Evolutionary conservation across 169 alveolate species (phyloP).

Genomic region (Eimeria maxima): DNA sequence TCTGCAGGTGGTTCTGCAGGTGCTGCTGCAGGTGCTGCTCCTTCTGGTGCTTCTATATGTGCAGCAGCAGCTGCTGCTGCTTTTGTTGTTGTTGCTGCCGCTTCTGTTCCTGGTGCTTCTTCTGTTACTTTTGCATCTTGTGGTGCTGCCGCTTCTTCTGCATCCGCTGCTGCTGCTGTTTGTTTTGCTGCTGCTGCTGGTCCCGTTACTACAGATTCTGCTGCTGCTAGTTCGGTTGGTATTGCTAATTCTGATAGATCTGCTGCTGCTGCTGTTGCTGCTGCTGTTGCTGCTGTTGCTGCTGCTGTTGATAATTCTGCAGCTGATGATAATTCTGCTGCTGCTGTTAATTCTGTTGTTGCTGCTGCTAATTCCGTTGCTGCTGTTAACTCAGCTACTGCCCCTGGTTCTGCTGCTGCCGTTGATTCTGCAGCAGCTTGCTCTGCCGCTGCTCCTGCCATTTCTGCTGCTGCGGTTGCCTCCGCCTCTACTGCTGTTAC

Average conservation of each 20-base stretch:
- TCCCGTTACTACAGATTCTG: background rate
- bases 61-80: too few species aligned
- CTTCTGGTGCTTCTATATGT: background rate
- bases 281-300: background rate
- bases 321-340: background rate
- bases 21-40: background rate
- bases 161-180: too few species aligned
- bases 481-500: too few species aligned
- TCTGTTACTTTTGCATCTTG: too few species aligned
- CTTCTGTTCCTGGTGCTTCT: too few species aligned
- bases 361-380: background rate
- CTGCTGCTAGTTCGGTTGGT: too few species aligned
- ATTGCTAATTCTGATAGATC: background rate
- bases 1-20: slow-evolving; percentile 36
- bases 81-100: too few species aligned
- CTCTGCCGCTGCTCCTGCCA: slow-evolving; percentile 32
- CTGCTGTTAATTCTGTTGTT: too few species aligned
- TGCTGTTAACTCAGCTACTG: slow-evolving; percentile 44
- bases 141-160: too few species aligned
- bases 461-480: too few species aligned
- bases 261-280: background rate
- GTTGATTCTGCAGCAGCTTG: background rate
- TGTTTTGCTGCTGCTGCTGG: background rate
- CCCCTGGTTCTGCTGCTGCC: background rate
- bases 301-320: background rate